These are phyloP conservation scores for Psidium friedrichsthalianum DNA, from an alignment of 345 rosid genomes.

Conservation along the genomic window DNA sequence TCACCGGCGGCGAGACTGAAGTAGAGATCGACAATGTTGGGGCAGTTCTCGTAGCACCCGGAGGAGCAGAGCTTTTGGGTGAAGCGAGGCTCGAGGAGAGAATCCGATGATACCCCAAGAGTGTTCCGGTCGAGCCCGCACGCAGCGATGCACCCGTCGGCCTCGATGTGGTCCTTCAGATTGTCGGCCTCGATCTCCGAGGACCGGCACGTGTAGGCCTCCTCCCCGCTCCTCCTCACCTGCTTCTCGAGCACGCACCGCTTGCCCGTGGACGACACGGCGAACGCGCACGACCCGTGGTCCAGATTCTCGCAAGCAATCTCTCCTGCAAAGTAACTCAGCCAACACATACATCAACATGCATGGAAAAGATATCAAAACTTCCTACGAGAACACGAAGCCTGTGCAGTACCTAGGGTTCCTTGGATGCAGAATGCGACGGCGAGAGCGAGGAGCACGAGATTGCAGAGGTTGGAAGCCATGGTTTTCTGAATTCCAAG, in stretches of 20 bases:
- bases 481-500: neutral
- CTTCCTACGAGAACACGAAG: neutral
- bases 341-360: neutral
- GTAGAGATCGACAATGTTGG: slow-evolving; percentile 76
- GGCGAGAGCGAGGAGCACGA: neutral
- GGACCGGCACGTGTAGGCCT: slow-evolving; percentile 47
- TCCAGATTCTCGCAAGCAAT: slow-evolving; percentile 58
- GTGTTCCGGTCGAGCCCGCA: slow-evolving; percentile 75
- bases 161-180: slow-evolving; percentile 50
- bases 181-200: slow-evolving; percentile 73
- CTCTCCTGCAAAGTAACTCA: slow-evolving; percentile 13
- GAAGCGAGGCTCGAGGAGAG: slow-evolving; percentile 59
- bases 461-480: neutral
- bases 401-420: neutral
- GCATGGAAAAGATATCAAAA: neutral
- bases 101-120: slow-evolving; percentile 80
- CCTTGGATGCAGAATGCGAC: neutral
- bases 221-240: slow-evolving; percentile 52
- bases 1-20: slow-evolving; percentile 92
- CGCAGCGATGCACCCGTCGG: slow-evolving; percentile 49
- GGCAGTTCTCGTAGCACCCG: slow-evolving; percentile 62
- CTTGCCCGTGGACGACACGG: slow-evolving; percentile 63
- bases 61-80: slow-evolving; percentile 61
- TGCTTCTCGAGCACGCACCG: slow-evolving; percentile 76
- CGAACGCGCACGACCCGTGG: slow-evolving; percentile 54